Percentiles rank a stretch among this genome's conserved stretches.
phyloP scores from a whole-genome alignment of 208 protist genomes.

The Kentomonas sorsogonicus region DNA sequence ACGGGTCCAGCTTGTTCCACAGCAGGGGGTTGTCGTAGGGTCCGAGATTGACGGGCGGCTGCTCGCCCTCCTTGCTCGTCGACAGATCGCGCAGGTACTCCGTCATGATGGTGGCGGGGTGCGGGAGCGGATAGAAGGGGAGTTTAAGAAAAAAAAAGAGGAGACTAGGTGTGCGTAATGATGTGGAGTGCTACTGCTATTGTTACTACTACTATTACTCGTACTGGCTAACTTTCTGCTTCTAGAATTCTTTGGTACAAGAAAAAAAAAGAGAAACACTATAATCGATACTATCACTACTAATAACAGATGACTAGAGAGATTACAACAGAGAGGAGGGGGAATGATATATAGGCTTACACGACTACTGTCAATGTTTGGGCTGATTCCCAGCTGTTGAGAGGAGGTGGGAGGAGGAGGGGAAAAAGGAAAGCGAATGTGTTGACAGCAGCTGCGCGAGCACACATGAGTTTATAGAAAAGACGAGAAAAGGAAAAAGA shows the following conservation, averaged over 20 bases:
- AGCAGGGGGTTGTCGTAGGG: constrained; percentile 89
- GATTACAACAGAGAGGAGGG: too few species aligned
- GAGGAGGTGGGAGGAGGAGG: constrained; percentile 5
- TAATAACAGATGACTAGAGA: too few species aligned
- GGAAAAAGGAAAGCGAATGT: constrained; percentile 7
- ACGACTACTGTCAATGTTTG: too few species aligned
- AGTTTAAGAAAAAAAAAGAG: constrained; percentile 9
- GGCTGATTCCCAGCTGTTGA: background rate
- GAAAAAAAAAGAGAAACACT: too few species aligned
- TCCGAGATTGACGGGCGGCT: constrained; percentile 82
- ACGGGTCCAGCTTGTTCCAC: constrained; percentile 90
- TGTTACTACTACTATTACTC: constrained; percentile 3
- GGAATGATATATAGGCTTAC: too few species aligned
- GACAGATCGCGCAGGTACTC: constrained; percentile 81
- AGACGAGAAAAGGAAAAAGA: constrained; percentile 5
- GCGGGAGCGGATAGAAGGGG: background rate
- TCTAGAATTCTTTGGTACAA: too few species aligned
- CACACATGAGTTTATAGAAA: background rate
- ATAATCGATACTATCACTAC: too few species aligned
- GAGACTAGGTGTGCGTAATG: background rate
- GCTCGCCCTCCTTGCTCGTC: constrained; percentile 43
- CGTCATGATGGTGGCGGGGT: constrained; percentile 75
- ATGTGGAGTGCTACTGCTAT: background rate
- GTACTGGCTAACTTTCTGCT: background rate
- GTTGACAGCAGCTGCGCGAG: background rate